These are phyloP conservation scores for Trichoderma asperellum DNA, from an alignment of 2,329 filamentous ascomycete species.

Conservation along the genomic window DNA sequence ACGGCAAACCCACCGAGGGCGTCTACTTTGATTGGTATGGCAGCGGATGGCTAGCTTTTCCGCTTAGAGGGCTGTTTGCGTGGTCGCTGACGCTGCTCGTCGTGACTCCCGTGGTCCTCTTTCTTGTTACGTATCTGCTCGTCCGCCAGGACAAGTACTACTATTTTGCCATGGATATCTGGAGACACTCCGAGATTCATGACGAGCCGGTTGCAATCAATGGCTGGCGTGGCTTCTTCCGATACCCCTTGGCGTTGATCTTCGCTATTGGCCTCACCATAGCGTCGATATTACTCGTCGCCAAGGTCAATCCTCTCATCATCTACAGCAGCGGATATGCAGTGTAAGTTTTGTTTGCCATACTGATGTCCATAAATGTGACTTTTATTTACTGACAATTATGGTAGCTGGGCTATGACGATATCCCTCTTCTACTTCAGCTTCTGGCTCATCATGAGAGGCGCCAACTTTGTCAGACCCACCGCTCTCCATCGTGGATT, in stretches of 20 bases:
- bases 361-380: neutral
- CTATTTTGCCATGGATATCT: conserved; percentile 69
- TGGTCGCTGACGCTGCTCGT: conserved; percentile 84
- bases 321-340: conserved; percentile 88
- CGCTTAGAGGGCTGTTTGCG: conserved; percentile 82
- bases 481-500: conserved; percentile 86
- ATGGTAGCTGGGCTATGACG: conserved; percentile 75
- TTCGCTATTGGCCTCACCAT: conserved; percentile 71
- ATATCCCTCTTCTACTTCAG: conserved; percentile 77
- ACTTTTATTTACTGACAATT: conserved; percentile 31
- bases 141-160: conserved; percentile 81
- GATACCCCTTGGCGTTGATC: conserved; percentile 76
- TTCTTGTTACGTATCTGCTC: conserved; percentile 70
- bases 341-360: conserved; percentile 53
- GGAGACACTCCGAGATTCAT: conserved; percentile 57
- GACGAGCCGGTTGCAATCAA: conserved; percentile 66
- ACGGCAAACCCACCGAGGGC: conserved; percentile 67
- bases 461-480: conserved; percentile 78
- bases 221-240: conserved; percentile 81
- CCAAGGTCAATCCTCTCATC: conserved; percentile 85
- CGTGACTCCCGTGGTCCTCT: conserved; percentile 73
- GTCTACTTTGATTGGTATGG: conserved; percentile 97
- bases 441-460: conserved; percentile 81
- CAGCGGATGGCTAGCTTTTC: conserved; percentile 74
- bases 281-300: conserved; percentile 73